Base-by-base conservation (phyloP, 345 rosid genomes). In the Sonneratia caseolaris region DNA sequence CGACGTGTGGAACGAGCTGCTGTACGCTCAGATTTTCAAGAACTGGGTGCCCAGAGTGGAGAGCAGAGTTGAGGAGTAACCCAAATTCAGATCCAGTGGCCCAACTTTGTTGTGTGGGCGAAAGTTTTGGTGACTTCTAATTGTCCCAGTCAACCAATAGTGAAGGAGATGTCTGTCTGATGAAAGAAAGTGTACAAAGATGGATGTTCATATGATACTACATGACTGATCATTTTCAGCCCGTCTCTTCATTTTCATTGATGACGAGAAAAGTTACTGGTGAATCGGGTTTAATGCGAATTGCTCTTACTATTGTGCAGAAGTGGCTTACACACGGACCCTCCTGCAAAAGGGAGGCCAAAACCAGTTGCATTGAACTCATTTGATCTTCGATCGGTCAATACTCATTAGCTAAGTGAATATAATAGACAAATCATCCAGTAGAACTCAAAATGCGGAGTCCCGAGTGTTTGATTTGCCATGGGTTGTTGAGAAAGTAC, bases 1-100 rank as follows among this genome's bases (percentile, higher is more conserved):
- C 36, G 98, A 94, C 79, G 91, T 87, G 11, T 94, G 98, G 98
- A 94, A 94, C 69, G 85, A 88, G 75, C 84, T 94, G 27, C 88
- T 94, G 72, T 94, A 84, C 73, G 84, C 95, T 27, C 80, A 82
- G 47, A 82, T 91, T 70, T 72, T 77, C 51, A 59, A 68, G 0
- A 65, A 40, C 22, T 32, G 64, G 59, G 43, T 22, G 13, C 70
- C 72, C 27, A 70, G 37, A 75, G 62, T 51, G 8, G 64, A 70
- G 27, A 19, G 32, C 24, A 48, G 61, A 70, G 37, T 16, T 37
- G 62, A 70, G 73, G 35, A 7, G 66, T 36, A 35, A 47, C 9
- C 53, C 32, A 27, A 27, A 27, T n/a, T 27, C 16, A 64, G 37
- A 9, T 42, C 5, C 37, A 64, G 15, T 64, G 16, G 6, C 21